Evolutionary conservation across 164 flowering plant species (phyloP).

Genomic region (Chloranthus sessilifolius): DNA sequence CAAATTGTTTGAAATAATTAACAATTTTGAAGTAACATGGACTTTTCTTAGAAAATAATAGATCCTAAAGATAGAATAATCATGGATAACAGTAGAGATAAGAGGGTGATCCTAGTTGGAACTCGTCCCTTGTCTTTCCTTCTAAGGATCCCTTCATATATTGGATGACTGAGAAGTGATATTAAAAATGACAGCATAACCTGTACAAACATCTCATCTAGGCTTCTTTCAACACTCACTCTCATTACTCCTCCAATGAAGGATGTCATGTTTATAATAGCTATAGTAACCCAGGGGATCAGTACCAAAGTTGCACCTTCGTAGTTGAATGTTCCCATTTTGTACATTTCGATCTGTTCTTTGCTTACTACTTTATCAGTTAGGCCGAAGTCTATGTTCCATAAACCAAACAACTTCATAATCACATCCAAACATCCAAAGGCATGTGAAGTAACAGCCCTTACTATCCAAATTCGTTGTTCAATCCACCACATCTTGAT

Average conservation of each 20-base stretch:
- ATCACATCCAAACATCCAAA: conserved; percentile 15
- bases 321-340: conserved; percentile 26
- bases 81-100: conserved; percentile 4
- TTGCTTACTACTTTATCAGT: conserved; percentile 30
- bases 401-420: conserved; percentile 15
- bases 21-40: no score
- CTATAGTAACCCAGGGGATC: conserved; percentile 15
- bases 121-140: conserved; percentile 14
- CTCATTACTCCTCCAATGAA: conserved; percentile 15
- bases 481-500: conserved; percentile 15
- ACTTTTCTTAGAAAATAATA: not conserved
- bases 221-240: conserved; percentile 5
- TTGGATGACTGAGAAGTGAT: conserved; percentile 13
- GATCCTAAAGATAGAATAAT: conserved; percentile 10
- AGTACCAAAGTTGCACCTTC: conserved; percentile 21
- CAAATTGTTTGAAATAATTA: no score
- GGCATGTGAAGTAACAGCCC: conserved; percentile 10
- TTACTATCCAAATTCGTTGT: conserved; percentile 20
- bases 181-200: conserved; percentile 15
- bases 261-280: conserved; percentile 14
- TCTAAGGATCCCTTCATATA: conserved; percentile 24
- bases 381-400: conserved; percentile 20
- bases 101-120: not conserved
- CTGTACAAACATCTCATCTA: conserved; percentile 21
- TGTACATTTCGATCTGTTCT: conserved; percentile 16